A percentile compares a stretch with the other conserved stretches of the same genome.
Conservation (phyloP, 345 rosid genomes). For the Lepidium aucheri region DNA sequence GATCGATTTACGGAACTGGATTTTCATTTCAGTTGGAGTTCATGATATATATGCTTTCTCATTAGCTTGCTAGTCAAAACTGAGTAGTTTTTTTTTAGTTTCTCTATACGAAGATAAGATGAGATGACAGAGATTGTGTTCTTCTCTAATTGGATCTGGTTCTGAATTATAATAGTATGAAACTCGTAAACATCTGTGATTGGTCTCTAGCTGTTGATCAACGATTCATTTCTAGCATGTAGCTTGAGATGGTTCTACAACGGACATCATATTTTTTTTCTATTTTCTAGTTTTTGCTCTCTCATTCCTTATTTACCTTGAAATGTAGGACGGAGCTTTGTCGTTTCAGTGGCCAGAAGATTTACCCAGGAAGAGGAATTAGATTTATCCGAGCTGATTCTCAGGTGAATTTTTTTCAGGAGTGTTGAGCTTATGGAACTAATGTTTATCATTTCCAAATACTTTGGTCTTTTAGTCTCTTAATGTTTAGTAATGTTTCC, state of each 20-base stretch:
- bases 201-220: not conserved
- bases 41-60: not conserved
- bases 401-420: slow-evolving; percentile 14
- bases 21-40: not conserved
- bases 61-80: not conserved
- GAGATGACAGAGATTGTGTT: not conserved
- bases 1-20: not conserved
- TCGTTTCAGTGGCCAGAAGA: slow-evolving; percentile 34
- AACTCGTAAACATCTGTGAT: not conserved
- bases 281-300: not conserved
- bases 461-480: not conserved
- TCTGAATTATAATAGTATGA: not conserved
- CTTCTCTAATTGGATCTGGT: not conserved
- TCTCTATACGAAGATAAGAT: not conserved
- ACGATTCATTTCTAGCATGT: not conserved
- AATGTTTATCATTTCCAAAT: not conserved
- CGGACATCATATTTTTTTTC: not conserved
- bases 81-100: not conserved
- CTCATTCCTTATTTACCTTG: not conserved
- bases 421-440: not conserved
- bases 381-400: slow-evolving; percentile 32
- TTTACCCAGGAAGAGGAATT: slow-evolving; percentile 34
- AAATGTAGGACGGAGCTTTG: slow-evolving; percentile 29
- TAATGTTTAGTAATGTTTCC: not conserved
- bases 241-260: not conserved